Percentiles rank a stretch among this genome's conserved stretches.
Conservation (phyloP, 1,139 yeast genomes). For the Candida neerlandica region DNA sequence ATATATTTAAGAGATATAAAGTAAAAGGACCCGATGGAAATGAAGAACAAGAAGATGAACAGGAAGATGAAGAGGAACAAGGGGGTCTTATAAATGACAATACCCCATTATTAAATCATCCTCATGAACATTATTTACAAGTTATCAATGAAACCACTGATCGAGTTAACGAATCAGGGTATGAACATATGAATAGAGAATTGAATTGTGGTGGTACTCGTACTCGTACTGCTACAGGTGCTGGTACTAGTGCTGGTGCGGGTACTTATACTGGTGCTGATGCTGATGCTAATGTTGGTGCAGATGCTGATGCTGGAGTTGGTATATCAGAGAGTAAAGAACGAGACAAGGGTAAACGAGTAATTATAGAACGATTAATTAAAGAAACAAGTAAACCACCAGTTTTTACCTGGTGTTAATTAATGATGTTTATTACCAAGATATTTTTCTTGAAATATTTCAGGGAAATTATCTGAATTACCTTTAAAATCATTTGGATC, state of each 20-base stretch:
- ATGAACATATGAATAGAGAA: constrained; percentile 15
- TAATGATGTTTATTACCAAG: background rate
- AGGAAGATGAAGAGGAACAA: constrained; percentile 12
- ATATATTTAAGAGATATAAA: constrained; percentile 17
- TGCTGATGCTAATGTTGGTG: background rate
- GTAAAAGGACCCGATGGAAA: constrained; percentile 3
- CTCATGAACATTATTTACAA: constrained; percentile 3
- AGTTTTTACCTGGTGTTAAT: constrained; percentile 69
- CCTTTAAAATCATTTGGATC: constrained; percentile 30
- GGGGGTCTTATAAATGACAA: constrained; percentile 7
- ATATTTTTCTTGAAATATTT: constrained; percentile 23
- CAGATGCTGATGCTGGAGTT: constrained; percentile 4
- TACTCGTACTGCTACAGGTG: background rate
- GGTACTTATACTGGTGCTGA: constrained; percentile 50
- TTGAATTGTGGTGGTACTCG: background rate
- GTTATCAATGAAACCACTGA: constrained; percentile 7
- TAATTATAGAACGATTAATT: constrained; percentile 64
- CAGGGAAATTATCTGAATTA: constrained; percentile 34
- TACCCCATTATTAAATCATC: constrained; percentile 12
- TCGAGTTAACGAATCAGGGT: constrained; percentile 15
- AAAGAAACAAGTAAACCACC: constrained; percentile 61
- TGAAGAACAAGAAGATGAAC: too few species aligned
- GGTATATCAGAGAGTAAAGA: constrained; percentile 6
- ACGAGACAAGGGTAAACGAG: constrained; percentile 37
- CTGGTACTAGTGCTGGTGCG: constrained; percentile 38